Percentiles rank a stretch among this genome's conserved stretches.
These are phyloP conservation scores for Perkinsus olseni DNA, from an alignment of 169 alveolate species.

Conservation along the genomic window DNA sequence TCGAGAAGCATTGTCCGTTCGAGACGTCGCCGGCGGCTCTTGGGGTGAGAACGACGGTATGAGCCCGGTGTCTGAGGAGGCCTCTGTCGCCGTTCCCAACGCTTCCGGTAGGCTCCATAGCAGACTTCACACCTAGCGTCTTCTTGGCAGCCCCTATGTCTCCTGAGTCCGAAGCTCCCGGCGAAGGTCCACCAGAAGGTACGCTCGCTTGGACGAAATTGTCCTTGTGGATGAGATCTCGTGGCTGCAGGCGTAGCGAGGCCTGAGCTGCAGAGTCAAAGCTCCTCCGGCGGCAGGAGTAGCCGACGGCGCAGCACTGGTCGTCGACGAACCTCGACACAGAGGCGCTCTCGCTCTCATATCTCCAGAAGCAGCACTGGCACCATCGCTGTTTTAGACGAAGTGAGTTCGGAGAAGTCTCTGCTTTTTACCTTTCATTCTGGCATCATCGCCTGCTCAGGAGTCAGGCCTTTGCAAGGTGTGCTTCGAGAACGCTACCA, in stretches of 20 bases:
- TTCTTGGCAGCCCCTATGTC: not conserved
- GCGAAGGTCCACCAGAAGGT: too few species aligned
- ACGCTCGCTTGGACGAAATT: too few species aligned
- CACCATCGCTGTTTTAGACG: not conserved
- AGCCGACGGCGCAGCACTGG: not conserved
- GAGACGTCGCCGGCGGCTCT: not conserved
- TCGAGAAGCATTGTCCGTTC: not conserved
- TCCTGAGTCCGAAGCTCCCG: too few species aligned
- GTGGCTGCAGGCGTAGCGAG: too few species aligned
- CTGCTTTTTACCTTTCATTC: not conserved
- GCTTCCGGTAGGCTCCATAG: not conserved
- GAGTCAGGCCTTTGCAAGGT: constrained; percentile 1
- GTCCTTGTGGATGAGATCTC: too few species aligned
- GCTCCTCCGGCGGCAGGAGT: not conserved
- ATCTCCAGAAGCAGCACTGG: not conserved
- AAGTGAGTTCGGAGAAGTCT: not conserved
- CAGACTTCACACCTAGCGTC: not conserved
- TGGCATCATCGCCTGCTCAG: too few species aligned
- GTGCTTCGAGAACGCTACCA: constrained; percentile 13
- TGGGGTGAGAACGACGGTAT: not conserved
- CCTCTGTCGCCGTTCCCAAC: not conserved
- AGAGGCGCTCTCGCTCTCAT: not conserved
- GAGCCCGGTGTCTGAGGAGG: not conserved
- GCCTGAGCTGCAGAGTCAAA: too few species aligned
- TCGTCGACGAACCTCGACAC: not conserved